Base-by-base conservation (phyloP, 2,329 filamentous ascomycete species). In the Didymella sp. region DNA sequence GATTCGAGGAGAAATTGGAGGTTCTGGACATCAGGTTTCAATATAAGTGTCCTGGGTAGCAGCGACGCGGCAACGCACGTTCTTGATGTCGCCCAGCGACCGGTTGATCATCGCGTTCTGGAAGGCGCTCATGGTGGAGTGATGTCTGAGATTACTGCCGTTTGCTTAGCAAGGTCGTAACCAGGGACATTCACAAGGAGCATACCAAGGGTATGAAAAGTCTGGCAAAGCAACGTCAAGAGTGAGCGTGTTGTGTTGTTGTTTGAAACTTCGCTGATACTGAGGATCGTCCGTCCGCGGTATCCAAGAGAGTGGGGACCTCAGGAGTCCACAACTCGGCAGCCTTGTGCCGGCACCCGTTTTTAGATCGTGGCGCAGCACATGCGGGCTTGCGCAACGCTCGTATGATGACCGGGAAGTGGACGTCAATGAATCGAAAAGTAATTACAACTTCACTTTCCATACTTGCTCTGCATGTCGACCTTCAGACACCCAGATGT, bases 1-100 rank as follows among this genome's bases (percentile, higher is more conserved):
- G 89, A 87, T 75, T 96, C 93, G 66, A 91, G 85, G 59, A 98
- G 90, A 67, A 88, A 90, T 77, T 96, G 92, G 59, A 97, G 89
- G 80, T 97, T 93, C 93, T 96, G 66, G 40, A 6, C 8, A 17
- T 15, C 22, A 27, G 22, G 19, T 28, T 47, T 57, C 54, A 57
- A 37, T 33, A 51, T n/a, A 19, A 13, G 17, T 28, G 41, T 19
- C 24, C 8, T 24, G 9, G 7, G 9, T n/a, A 15, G 37, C 43
- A 11, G 37, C 6, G 9, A 15, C 6, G n/a, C 19, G 9, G 22
- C 45, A 41, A 61, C 86, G 68, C 81, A 92, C 92, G 73, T 89
- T 92, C 80, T 92, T 93, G 81, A 96, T 93, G 71, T 86, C 89
- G 64, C 92, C 89, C 73, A 96, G 86, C 73, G 91, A 93, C 79